Conservation (phyloP, 192 early-diverging fungal species). For the Backusella sp. region DNA sequence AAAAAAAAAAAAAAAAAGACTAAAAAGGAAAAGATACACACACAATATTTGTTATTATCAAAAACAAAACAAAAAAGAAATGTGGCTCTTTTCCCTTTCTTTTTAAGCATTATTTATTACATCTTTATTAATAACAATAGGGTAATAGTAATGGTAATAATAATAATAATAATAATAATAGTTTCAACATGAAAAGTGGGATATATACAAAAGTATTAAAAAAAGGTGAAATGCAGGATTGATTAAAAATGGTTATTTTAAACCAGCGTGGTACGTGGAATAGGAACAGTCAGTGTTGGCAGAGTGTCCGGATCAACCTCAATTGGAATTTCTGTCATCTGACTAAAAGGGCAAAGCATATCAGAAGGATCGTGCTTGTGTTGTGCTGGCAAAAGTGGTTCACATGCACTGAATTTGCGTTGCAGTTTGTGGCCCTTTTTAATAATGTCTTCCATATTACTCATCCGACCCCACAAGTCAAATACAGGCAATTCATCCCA, state of each 20-base stretch:
- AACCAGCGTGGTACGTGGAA: background rate
- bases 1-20: background rate
- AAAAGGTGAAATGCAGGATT: slow-evolving; percentile 1
- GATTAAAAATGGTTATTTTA: background rate
- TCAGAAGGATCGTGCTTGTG: slow-evolving; percentile 34
- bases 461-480: slow-evolving; percentile 46
- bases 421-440: slow-evolving; percentile 40
- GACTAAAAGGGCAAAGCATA: slow-evolving; percentile 39
- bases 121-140: background rate
- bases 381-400: slow-evolving; percentile 2
- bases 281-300: background rate
- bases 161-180: background rate
- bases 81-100: background rate
- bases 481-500: slow-evolving; percentile 45
- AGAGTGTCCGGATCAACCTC: background rate
- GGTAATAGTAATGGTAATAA: background rate
- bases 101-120: background rate
- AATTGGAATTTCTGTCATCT: slow-evolving; percentile 5
- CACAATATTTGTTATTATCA: background rate
- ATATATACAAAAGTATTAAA: background rate
- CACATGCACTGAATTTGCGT: slow-evolving; percentile 38
- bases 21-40: background rate
- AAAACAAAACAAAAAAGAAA: background rate
- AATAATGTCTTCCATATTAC: slow-evolving; percentile 1
- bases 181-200: background rate